Evolutionary conservation across 345 rosid genomes (phyloP).

Genomic region (Salix udensis): DNA sequence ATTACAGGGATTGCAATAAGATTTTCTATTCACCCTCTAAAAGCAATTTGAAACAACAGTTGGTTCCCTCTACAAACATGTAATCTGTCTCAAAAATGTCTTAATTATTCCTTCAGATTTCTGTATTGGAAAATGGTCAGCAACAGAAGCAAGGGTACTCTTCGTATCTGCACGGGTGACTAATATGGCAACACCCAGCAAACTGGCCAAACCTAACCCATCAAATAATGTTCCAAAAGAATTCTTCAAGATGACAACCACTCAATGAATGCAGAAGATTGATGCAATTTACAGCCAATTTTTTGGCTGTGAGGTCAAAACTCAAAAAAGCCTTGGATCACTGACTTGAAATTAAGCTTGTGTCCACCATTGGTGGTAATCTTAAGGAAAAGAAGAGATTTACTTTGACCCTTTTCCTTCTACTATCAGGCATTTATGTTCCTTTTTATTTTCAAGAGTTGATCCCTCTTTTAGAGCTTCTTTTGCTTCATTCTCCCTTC

Average conservation of each 20-base stretch:
- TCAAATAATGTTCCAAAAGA: constrained; percentile 26
- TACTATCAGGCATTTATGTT: constrained; percentile 18
- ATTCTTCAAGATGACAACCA: constrained; percentile 28
- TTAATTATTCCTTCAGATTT: constrained; percentile 24
- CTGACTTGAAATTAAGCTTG: constrained; percentile 11
- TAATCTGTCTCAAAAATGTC: constrained; percentile 16
- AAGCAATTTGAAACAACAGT: constrained; percentile 15
- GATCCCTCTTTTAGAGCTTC: constrained; percentile 66
- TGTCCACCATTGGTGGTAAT: constrained; percentile 13
- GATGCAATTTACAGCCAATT: background rate
- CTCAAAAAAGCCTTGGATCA: constrained; percentile 10
- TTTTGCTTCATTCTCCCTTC: constrained; percentile 70
- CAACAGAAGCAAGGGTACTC: constrained; percentile 15
- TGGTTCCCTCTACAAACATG: constrained; percentile 38
- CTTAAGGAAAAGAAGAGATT: constrained; percentile 12
- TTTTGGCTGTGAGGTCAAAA: constrained; percentile 2
- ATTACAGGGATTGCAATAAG: constrained; percentile 27
- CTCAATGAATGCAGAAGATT: constrained; percentile 8
- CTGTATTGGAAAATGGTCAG: constrained; percentile 17
- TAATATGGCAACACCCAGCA: constrained; percentile 3
- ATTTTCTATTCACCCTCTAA: constrained; percentile 30
- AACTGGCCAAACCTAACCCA: constrained; percentile 25
- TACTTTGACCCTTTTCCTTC: background rate
- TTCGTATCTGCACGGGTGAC: constrained; percentile 2
- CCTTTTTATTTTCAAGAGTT: constrained; percentile 53